Evolutionary conservation across 306 rosid genomes (phyloP).

Genomic region (Quercus variabilis): DNA sequence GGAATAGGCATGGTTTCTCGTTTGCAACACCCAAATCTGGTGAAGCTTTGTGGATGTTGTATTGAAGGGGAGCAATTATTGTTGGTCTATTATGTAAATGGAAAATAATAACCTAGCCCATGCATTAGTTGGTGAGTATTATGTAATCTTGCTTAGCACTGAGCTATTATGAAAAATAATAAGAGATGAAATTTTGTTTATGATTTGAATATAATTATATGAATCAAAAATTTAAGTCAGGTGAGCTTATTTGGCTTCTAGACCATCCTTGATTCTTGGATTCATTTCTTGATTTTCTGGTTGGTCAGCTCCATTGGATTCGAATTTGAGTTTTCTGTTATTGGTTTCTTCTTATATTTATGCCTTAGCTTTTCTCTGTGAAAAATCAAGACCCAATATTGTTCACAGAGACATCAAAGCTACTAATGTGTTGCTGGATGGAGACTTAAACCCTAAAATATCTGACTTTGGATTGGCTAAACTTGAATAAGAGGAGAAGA

Average conservation of each 20-base stretch:
- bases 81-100: slow-evolving; percentile 69
- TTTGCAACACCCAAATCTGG: slow-evolving; percentile 77
- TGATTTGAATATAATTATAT: too few relatives aligned
- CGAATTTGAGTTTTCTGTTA: not conserved
- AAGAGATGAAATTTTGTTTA: not conserved
- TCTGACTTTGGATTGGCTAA: slow-evolving; percentile 80
- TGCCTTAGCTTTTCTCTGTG: slow-evolving; percentile 76
- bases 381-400: slow-evolving; percentile 63
- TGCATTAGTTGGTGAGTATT: slow-evolving; percentile 60
- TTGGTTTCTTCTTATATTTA: not conserved
- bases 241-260: not conserved
- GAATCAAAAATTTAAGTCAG: not conserved
- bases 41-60: slow-evolving; percentile 72
- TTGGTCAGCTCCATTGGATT: not conserved
- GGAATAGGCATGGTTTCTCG: slow-evolving; percentile 73
- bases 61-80: slow-evolving; percentile 60
- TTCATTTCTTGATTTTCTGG: not conserved
- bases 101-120: slow-evolving; percentile 70
- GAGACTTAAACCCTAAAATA: slow-evolving; percentile 62
- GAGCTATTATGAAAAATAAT: not conserved
- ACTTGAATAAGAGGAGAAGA: slow-evolving; percentile 64
- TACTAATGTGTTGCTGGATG: slow-evolving; percentile 70
- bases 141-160: not conserved
- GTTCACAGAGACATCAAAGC: slow-evolving; percentile 83
- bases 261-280: not conserved